Conservation (phyloP, 208 protist genomes). For the Naegleria fowleri region DNA sequence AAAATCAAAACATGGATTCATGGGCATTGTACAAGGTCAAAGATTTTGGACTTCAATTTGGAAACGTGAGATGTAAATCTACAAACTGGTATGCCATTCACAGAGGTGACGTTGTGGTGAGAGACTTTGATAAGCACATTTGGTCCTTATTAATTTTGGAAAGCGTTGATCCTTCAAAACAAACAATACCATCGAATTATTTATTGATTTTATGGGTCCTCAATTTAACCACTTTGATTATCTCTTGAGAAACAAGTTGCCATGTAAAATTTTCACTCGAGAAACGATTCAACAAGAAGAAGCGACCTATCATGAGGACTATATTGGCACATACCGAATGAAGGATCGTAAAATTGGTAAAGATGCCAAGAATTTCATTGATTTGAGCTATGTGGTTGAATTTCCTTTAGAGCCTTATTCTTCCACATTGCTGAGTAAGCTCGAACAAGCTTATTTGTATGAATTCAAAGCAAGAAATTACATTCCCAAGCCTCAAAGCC, state of each 20-base stretch:
- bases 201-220: background rate
- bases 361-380: background rate
- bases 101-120: background rate
- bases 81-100: background rate
- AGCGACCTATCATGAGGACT: background rate
- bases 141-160: background rate
- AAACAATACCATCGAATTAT: background rate
- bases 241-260: background rate
- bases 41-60: background rate
- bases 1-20: no score
- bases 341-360: background rate
- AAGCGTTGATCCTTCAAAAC: background rate
- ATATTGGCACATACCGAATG: background rate
- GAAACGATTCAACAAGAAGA: background rate
- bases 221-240: conserved; percentile 15
- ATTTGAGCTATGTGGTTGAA: background rate
- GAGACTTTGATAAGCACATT: conserved; percentile 7
- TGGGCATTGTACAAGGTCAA: background rate
- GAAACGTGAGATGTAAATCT: background rate
- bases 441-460: background rate
- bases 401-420: background rate
- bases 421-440: background rate
- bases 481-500: background rate
- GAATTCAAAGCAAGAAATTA: background rate
- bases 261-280: background rate